Percentiles rank a stretch among this genome's conserved stretches.
These are phyloP conservation scores for Ophiostoma ulmi DNA, from an alignment of 2,329 filamentous ascomycete genomes.

Conservation along the genomic window DNA sequence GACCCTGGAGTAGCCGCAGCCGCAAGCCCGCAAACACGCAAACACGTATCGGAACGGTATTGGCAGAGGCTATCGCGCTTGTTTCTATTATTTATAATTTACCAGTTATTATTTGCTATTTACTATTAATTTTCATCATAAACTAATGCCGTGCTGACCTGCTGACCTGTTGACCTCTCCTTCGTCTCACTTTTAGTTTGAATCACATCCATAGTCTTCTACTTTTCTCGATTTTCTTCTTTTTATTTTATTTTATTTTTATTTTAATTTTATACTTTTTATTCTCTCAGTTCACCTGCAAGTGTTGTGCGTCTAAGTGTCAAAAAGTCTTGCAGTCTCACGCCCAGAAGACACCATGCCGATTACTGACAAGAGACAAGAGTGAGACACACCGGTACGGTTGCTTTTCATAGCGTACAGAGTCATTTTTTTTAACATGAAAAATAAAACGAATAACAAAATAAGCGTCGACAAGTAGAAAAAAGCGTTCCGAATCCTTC, in stretches of 20 bases:
- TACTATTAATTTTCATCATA: neutral
- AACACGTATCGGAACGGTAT: neutral
- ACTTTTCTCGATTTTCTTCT: neutral
- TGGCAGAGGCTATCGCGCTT: conserved; percentile 4
- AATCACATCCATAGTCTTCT: neutral
- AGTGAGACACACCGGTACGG: too few relatives aligned
- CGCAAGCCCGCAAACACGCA: neutral
- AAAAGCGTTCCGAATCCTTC: neutral
- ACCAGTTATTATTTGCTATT: neutral
- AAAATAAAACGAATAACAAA: neutral
- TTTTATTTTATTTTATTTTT: too few relatives aligned
- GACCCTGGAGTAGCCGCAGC: neutral
- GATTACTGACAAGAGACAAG: neutral
- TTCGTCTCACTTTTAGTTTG: neutral
- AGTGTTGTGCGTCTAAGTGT: neutral
- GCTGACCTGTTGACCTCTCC: neutral
- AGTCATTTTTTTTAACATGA: neutral
- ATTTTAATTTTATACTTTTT: too few relatives aligned
- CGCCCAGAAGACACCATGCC: too few relatives aligned
- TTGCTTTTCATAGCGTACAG: too few relatives aligned
- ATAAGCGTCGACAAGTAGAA: conserved; percentile 1
- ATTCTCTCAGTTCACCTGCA: neutral
- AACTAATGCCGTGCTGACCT: neutral
- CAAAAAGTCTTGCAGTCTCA: too few relatives aligned
- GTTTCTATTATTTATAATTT: neutral